These are phyloP conservation scores for Fistulifera pelliculosa DNA, from an alignment of 108 stramenopile species.

Conservation along the genomic window DNA sequence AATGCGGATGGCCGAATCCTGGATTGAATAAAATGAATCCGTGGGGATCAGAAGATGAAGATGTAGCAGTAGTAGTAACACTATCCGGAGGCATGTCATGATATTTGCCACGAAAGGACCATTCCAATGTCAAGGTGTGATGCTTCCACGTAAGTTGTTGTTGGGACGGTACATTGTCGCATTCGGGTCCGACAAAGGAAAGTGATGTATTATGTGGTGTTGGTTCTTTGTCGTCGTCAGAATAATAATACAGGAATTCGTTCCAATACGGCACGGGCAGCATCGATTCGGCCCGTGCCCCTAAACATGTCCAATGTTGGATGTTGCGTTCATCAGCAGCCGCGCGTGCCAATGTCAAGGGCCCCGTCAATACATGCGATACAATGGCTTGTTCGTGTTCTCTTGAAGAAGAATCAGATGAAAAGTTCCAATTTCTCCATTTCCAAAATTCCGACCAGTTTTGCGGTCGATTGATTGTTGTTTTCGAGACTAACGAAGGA, in stretches of 20 bases:
- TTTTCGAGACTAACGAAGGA: not conserved
- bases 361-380: conserved; percentile 67
- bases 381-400: conserved; percentile 41
- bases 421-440: not conserved
- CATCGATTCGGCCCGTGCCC: conserved; percentile 79
- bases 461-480: not conserved
- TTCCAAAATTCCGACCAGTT: conserved; percentile 1
- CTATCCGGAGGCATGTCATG: conserved; percentile 19
- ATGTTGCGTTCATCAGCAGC: not conserved
- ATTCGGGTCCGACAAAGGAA: conserved; percentile 82
- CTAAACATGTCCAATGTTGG: conserved; percentile 54
- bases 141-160: not conserved
- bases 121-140: conserved; percentile 9
- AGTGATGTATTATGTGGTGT: conserved; percentile 9
- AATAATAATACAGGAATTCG: conserved; percentile 33
- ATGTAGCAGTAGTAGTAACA: no score
- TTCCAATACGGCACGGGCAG: conserved; percentile 78
- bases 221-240: not conserved
- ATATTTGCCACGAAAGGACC: conserved; percentile 22
- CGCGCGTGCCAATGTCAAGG: conserved; percentile 49
- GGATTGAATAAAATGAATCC: conserved; percentile 78
- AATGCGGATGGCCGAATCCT: conserved; percentile 75
- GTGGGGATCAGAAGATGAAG: conserved; percentile 12
- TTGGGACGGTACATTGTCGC: conserved; percentile 23
- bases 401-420: conserved; percentile 15